phyloP scores from a whole-genome alignment of 2,329 filamentous ascomycete genomes.

The Coniochaeta hoffmannii region DNA sequence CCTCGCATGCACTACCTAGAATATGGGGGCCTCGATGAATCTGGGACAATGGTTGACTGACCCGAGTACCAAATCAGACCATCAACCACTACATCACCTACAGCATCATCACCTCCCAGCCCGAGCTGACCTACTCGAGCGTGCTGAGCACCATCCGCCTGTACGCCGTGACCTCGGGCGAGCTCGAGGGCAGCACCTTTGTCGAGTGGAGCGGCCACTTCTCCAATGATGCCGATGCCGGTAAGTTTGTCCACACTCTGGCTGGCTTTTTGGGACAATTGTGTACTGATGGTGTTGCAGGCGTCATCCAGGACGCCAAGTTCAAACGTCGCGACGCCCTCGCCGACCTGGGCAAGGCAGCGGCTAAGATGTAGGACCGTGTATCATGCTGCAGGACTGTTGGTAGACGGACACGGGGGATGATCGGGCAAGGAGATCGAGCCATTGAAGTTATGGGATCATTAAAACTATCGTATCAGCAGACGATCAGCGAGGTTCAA shows the following conservation, averaged over 20 bases:
- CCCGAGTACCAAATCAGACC: conserved; percentile 29
- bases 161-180: conserved; percentile 59
- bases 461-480: no score
- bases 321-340: conserved; percentile 70
- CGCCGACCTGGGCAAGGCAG: conserved; percentile 53
- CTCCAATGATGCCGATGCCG: conserved; percentile 62
- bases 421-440: no score
- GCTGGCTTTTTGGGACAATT: no score
- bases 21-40: not conserved
- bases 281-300: conserved; percentile 28
- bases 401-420: no score
- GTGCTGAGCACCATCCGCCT: conserved; percentile 60
- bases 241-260: no score
- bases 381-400: no score
- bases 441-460: not conserved
- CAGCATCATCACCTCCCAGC: conserved; percentile 59
- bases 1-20: not conserved
- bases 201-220: conserved; percentile 65
- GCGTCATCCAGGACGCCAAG: conserved; percentile 66
- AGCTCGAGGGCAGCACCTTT: conserved; percentile 57
- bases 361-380: conserved; percentile 21
- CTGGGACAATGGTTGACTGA: conserved; percentile 3
- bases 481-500: no score
- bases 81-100: conserved; percentile 73
- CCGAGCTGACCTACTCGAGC: conserved; percentile 57